phyloP scores from a whole-genome alignment of 176 grass and related monocot species.

The Oryza longistaminata region DNA sequence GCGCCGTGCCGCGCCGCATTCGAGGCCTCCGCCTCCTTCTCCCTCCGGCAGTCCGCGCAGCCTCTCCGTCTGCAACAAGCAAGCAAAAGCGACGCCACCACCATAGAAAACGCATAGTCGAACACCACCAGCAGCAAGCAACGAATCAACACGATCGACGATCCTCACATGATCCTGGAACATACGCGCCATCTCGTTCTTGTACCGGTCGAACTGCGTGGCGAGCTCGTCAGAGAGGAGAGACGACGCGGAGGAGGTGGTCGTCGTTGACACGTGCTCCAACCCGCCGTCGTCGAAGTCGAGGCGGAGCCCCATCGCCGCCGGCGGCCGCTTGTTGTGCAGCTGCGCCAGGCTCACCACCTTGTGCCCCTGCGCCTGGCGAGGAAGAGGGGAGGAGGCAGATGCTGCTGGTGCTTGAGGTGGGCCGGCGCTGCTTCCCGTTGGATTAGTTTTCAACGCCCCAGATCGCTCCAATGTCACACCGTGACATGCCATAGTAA shows the following conservation, averaged over 20 bases:
- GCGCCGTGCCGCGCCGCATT: constrained; percentile 40
- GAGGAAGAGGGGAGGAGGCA: constrained; percentile 24
- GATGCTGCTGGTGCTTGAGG: background rate
- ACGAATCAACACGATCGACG: background rate
- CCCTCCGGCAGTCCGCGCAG: constrained; percentile 37
- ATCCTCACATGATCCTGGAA: constrained; percentile 68
- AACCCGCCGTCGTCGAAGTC: constrained; percentile 42
- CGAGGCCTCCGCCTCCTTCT: constrained; percentile 61
- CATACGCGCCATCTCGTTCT: constrained; percentile 57
- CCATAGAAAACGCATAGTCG: background rate
- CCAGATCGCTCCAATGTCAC: too few species aligned
- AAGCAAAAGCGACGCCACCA: background rate
- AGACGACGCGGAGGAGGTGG: constrained; percentile 38
- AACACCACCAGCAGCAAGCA: background rate
- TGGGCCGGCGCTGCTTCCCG: too few species aligned
- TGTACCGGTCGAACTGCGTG: constrained; percentile 54
- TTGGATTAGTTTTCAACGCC: too few species aligned
- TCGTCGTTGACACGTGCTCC: constrained; percentile 32
- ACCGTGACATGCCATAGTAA: too few species aligned
- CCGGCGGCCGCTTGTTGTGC: constrained; percentile 27
- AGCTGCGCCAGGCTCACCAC: constrained; percentile 47
- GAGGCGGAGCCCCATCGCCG: constrained; percentile 54
- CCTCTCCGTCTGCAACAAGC: constrained; percentile 47
- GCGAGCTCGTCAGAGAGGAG: constrained; percentile 50
- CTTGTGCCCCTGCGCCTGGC: constrained; percentile 10